Percentiles rank a stretch among this genome's conserved stretches.
Conservation (phyloP, 352 stramenopile species). For the Phytophthora foliorum region DNA sequence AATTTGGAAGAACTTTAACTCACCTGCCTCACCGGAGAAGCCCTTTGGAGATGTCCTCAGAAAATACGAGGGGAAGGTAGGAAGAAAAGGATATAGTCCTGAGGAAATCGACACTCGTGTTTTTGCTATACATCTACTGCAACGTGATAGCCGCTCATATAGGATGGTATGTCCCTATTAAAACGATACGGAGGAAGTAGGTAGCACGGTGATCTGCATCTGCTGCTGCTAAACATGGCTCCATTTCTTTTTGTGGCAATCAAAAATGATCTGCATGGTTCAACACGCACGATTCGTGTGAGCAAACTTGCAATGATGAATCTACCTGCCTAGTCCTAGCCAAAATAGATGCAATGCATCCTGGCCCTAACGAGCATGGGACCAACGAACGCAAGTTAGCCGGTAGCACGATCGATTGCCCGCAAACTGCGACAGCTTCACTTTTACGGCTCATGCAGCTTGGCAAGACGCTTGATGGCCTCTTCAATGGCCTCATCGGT, state of each 20-base stretch:
- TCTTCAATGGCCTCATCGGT: conserved; percentile 93
- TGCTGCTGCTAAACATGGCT: conserved; percentile 19
- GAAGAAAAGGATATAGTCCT: no score
- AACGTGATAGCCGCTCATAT: no score
- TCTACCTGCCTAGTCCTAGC: background rate
- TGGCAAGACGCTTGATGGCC: conserved; percentile 79
- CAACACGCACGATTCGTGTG: background rate
- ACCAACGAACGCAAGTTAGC: conserved; percentile 6
- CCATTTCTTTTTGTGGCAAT: background rate
- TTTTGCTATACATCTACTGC: no score
- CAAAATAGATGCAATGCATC: background rate
- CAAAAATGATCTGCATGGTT: background rate
- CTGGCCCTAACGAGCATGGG: background rate
- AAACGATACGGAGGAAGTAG: no score
- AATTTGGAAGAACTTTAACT: no score
- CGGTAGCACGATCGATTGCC: conserved; percentile 17
- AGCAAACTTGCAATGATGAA: background rate
- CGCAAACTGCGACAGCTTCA: background rate
- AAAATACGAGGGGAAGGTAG: no score
- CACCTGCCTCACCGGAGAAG: no score
- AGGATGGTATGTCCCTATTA: no score
- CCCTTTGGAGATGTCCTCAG: no score
- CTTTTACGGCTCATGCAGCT: conserved; percentile 41
- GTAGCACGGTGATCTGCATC: conserved; percentile 2
- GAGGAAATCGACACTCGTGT: no score